These are phyloP conservation scores for Globomyces pollinis-pini DNA, from an alignment of 192 early-diverging fungal genomes.

Conservation along the genomic window DNA sequence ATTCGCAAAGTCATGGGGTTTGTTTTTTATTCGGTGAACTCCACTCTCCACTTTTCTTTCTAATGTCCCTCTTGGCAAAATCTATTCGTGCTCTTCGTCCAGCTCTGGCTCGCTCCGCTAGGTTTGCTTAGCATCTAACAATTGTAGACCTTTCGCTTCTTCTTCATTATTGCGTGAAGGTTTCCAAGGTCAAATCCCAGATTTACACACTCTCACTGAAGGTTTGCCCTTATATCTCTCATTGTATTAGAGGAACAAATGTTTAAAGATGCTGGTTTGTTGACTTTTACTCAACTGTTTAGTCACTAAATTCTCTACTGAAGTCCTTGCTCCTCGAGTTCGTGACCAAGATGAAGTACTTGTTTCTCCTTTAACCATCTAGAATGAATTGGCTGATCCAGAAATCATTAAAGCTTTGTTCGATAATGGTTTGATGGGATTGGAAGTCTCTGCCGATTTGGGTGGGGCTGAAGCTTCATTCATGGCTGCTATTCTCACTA, in stretches of 20 bases:
- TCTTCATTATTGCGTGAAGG: not conserved
- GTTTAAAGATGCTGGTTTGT: constrained; percentile 11
- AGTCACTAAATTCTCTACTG: constrained; percentile 79
- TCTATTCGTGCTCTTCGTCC: not conserved
- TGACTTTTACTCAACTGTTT: not conserved
- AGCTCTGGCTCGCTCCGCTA: not conserved
- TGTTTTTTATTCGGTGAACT: not conserved
- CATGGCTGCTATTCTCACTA: constrained; percentile 75
- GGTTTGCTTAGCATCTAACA: not conserved
- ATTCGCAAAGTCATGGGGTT: not conserved
- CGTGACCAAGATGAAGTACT: constrained; percentile 76
- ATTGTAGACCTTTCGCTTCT: not conserved
- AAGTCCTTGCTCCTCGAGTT: constrained; percentile 78
- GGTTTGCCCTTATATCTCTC: not conserved
- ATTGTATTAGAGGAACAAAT: constrained; percentile 11
- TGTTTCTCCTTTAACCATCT: not conserved
- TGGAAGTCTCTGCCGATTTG: constrained; percentile 76
- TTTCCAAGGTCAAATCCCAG: constrained; percentile 9
- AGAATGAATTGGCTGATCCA: constrained; percentile 69
- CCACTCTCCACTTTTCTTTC: not conserved
- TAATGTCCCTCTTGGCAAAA: not conserved
- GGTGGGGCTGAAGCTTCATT: constrained; percentile 77
- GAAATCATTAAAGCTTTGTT: constrained; percentile 75
- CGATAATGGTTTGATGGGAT: constrained; percentile 90
- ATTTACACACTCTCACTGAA: constrained; percentile 20